Evolutionary conservation across 192 early-diverging fungal genomes (phyloP), one percentile per base, ranked within the genome.

Genomic region (Gamsiella multidivaricata): DNA sequence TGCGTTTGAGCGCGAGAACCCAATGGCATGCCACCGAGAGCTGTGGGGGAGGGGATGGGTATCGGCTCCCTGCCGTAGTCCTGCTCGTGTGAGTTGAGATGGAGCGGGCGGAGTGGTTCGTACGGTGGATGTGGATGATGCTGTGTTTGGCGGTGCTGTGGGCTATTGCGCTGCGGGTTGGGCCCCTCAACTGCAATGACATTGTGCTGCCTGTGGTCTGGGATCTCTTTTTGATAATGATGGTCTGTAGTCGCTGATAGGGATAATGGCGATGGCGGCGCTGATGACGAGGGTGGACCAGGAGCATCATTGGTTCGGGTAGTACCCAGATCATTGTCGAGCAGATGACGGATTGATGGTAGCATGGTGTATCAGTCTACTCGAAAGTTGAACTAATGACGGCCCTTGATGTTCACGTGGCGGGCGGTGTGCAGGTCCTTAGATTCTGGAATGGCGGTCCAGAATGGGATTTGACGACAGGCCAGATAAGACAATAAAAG

Each of bases 331-430:
- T 78, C 66, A 6, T 51, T 49, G 29, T 69, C 66, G 26, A 78
- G 60, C 22, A 78, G 47, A 45, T 61, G 61, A 26, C 41, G 65
- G 23, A 78, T 78, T 22, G 74, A 78, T 20, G 74, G 74, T 54
- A 78, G 74, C 74, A 78, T 78, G 46, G 45, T 25, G 49, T 54
- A 63, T 58, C 45, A 33, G 18, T 18, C 5, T 31, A n/a, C n/a
- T n/a, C n/a, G n/a, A n/a, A n/a, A n/a, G n/a, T 23, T 34, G 33
- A 5, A 36, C 32, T 3, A 5, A 36, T 18, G 3, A 12, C 28
- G 6, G 32, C 33, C 54, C 54, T 55, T 36, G 54, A 26, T 52
- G 39, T 7, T 42, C n/a, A 20, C 11, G 11, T 32, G 45, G 5
- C 4, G 15, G 45, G 9, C n/a, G 45, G n/a, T 46, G 18, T 20